Conservation (phyloP, 2,329 filamentous ascomycete species). For the Erysiphe neolycopersici region DNA sequence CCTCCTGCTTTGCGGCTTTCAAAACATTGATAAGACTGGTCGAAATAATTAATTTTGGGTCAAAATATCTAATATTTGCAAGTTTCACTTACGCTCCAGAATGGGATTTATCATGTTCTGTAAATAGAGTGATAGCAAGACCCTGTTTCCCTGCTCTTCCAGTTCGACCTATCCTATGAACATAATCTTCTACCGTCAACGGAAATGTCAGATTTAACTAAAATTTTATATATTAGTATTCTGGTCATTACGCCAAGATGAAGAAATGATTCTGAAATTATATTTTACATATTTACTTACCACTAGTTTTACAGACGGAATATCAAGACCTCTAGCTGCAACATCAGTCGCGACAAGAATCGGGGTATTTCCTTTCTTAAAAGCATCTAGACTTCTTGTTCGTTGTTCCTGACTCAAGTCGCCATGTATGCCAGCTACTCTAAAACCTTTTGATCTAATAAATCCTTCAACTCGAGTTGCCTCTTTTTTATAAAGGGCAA, state of each 20-base stretch:
- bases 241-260: background rate
- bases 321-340: slow-evolving; percentile 78
- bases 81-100: slow-evolving; percentile 54
- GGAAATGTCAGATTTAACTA: slow-evolving; percentile 47
- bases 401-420: slow-evolving; percentile 76
- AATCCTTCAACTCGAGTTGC: slow-evolving; percentile 68
- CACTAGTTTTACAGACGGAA: slow-evolving; percentile 81
- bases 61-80: background rate
- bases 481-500: slow-evolving; percentile 98
- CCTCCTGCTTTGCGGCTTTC: slow-evolving; percentile 69
- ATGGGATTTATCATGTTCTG: slow-evolving; percentile 75
- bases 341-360: slow-evolving; percentile 91
- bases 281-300: background rate
- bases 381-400: slow-evolving; percentile 63
- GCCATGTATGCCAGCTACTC: slow-evolving; percentile 78
- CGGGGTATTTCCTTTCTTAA: slow-evolving; percentile 62
- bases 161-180: slow-evolving; percentile 87
- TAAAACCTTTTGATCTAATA: slow-evolving; percentile 51
- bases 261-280: background rate
- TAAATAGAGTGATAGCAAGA: slow-evolving; percentile 78
- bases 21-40: slow-evolving; percentile 72
- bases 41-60: background rate
- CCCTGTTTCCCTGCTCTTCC: slow-evolving; percentile 79
- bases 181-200: slow-evolving; percentile 92
- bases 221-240: background rate